Conservation (phyloP, 495 filamentous ascomycete species). For the Geopyxis carbonaria region DNA sequence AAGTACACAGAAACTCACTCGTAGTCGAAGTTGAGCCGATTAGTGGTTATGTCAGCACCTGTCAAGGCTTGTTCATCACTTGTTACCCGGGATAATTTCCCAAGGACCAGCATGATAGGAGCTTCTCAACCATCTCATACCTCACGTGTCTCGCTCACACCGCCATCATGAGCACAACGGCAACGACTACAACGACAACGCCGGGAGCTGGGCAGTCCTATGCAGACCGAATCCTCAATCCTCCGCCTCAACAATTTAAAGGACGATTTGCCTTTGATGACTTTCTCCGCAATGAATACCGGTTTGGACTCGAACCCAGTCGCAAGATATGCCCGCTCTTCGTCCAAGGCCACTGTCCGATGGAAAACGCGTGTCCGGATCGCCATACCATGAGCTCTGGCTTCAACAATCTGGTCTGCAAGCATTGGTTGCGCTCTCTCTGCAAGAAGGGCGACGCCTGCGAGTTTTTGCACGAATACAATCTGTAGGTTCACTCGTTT, state of each 20-base stretch:
- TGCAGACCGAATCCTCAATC: slow-evolving; percentile 1
- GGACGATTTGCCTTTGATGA: slow-evolving; percentile 21
- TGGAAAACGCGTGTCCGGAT: slow-evolving; percentile 23
- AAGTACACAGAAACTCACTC: no score
- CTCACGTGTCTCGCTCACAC: no score
- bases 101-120: no score
- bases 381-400: slow-evolving; percentile 19
- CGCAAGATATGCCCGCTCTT: slow-evolving; percentile 22
- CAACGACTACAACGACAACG: no score
- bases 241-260: background rate
- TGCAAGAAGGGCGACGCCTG: slow-evolving; percentile 94
- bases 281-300: slow-evolving; percentile 25
- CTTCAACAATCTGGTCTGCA: slow-evolving; percentile 57
- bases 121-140: no score
- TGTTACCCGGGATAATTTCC: no score
- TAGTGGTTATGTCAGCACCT: no score
- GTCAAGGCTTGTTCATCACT: no score
- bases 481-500: slow-evolving; percentile 47
- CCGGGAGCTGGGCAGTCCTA: no score
- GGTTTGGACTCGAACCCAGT: slow-evolving; percentile 25
- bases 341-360: slow-evolving; percentile 25
- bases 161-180: no score
- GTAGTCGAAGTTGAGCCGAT: no score
- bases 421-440: slow-evolving; percentile 92
- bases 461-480: slow-evolving; percentile 97